Conservation (phyloP, 768 basidiomycete genomes). For the Mycena alexandri region DNA sequence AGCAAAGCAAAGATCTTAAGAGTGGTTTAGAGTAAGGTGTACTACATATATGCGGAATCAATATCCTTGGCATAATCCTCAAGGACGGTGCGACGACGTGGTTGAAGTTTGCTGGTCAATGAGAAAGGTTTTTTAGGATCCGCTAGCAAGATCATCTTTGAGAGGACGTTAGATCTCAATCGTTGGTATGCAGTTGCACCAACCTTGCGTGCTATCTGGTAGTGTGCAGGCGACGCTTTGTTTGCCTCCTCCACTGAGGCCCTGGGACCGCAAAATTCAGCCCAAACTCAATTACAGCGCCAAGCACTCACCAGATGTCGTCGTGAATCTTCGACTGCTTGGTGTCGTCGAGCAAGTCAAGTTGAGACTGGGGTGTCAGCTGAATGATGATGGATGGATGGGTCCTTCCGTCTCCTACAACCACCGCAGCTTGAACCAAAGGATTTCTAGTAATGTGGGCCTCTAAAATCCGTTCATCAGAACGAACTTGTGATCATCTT, state of each 20-base stretch:
- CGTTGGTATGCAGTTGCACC: background rate
- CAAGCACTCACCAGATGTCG: conserved; percentile 3
- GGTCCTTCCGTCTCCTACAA: conserved; percentile 8
- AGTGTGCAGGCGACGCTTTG: background rate
- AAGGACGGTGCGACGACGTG: background rate
- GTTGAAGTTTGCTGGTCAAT: conserved; percentile 22
- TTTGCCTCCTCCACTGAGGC: background rate
- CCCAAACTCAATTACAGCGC: background rate
- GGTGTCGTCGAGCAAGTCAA: background rate
- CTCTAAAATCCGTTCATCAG: conserved; percentile 4
- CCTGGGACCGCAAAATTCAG: background rate
- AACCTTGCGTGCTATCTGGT: background rate
- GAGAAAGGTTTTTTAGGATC: conserved; percentile 13
- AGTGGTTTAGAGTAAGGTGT: too few relatives aligned
- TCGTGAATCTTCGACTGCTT: conserved; percentile 3
- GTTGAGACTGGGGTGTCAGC: conserved; percentile 13
- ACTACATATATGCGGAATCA: too few relatives aligned
- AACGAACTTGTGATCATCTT: too few relatives aligned
- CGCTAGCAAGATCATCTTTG: conserved; percentile 9
- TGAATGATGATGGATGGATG: conserved; percentile 25
- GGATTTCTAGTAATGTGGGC: conserved; percentile 20
- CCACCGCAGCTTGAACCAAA: conserved; percentile 10
- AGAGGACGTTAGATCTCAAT: too few relatives aligned
- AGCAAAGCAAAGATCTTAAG: too few relatives aligned
- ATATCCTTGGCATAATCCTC: too few relatives aligned